Evolutionary conservation across 305 asterid species (phyloP).

Genomic region (Fraxinus sp.): DNA sequence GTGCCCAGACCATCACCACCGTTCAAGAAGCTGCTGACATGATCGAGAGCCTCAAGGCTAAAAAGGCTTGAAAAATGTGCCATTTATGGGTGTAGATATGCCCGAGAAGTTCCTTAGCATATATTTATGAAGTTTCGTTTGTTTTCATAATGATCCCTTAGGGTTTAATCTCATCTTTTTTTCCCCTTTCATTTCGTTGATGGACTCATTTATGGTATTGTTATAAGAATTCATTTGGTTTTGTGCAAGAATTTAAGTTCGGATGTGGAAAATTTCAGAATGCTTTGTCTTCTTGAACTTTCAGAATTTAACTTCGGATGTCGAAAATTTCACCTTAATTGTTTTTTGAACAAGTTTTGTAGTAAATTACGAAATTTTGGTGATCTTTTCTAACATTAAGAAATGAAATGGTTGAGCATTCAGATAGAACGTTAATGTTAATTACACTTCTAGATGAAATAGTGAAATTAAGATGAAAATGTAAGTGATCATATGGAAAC

Average conservation of each 20-base stretch:
- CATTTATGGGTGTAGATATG: slow-evolving; percentile 4
- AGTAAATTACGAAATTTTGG: no score
- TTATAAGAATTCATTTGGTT: neutral
- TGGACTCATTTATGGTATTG: neutral
- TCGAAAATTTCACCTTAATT: no score
- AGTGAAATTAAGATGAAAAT: neutral
- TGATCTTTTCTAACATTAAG: no score
- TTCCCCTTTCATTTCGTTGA: neutral
- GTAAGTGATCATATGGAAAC: neutral
- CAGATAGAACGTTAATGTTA: neutral
- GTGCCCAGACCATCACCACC: slow-evolving; percentile 44
- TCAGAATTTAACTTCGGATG: neutral
- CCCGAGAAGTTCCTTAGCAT: slow-evolving; percentile 1
- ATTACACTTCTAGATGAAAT: neutral
- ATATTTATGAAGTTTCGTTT: neutral
- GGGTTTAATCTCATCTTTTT: neutral
- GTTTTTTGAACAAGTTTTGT: no score
- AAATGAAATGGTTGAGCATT: no score
- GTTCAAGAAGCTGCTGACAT: slow-evolving; percentile 44
- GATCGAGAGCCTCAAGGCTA: slow-evolving; percentile 36
- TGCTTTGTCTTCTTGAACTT: neutral
- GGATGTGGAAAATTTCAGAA: neutral
- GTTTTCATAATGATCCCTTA: neutral
- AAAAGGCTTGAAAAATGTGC: slow-evolving; percentile 19
- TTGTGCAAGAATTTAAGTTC: neutral